These are phyloP conservation scores for Cladochytrium tenue DNA, from an alignment of 371 early-diverging fungal genomes.

Conservation along the genomic window DNA sequence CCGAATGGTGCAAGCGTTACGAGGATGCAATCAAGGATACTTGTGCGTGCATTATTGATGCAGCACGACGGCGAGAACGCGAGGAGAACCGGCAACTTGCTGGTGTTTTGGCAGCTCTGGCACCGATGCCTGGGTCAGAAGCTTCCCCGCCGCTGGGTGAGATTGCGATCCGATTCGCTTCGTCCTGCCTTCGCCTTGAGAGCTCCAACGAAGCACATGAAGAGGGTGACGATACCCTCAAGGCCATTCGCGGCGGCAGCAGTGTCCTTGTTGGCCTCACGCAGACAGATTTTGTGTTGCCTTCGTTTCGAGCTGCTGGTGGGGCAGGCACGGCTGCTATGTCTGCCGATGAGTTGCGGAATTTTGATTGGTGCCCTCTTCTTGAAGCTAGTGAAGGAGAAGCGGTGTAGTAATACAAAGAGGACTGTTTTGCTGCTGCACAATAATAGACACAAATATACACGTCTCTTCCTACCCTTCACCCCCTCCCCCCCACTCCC, in stretches of 20 bases:
- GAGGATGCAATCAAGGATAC: constrained; percentile 10
- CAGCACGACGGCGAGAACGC: constrained; percentile 59
- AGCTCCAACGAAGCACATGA: neutral
- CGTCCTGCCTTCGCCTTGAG: neutral
- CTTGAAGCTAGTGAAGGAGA: no score
- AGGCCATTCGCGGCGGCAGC: neutral
- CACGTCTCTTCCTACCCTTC: no score
- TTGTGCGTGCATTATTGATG: constrained; percentile 18
- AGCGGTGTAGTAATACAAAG: no score
- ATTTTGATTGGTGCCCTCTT: neutral
- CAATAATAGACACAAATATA: no score
- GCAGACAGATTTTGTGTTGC: neutral
- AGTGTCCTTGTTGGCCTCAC: neutral
- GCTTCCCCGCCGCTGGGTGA: neutral
- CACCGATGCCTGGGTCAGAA: constrained; percentile 17
- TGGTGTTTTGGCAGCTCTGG: constrained; percentile 58
- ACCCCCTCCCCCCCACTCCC: no score
- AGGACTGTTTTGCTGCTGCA: no score
- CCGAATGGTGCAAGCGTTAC: constrained; percentile 23
- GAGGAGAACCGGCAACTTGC: constrained; percentile 69
- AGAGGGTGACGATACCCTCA: neutral
- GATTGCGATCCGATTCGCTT: neutral
- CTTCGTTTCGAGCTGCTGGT: neutral
- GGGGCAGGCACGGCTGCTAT: neutral
- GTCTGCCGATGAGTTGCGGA: neutral